Conservation (phyloP, 345 rosid species). For the Noccaea caerulescens region DNA sequence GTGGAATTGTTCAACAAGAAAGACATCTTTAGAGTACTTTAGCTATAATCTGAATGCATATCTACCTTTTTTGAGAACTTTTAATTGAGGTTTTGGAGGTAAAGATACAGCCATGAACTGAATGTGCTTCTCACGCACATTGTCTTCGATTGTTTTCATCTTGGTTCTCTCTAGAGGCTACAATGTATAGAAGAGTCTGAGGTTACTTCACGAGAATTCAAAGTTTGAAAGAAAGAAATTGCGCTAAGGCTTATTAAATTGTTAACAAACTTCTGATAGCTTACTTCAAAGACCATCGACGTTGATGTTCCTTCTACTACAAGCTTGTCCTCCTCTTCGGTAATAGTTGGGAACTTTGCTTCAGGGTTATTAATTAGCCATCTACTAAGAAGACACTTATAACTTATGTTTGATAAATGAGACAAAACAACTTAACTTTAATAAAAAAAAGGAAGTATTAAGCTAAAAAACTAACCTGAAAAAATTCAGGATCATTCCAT, state of each 20-base stretch:
- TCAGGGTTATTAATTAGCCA: constrained; percentile 63
- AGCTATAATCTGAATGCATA: not conserved
- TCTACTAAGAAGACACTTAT: constrained; percentile 41
- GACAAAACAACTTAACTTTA: not conserved
- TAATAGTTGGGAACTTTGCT: constrained; percentile 52
- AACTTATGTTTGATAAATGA: not conserved
- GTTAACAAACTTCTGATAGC: constrained; percentile 11
- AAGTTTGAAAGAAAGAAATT: not conserved
- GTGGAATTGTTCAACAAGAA: not conserved
- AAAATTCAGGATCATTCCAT: constrained; percentile 85
- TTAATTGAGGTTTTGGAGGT: constrained; percentile 33
- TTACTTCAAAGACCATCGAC: constrained; percentile 39
- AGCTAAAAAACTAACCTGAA: constrained; percentile 54
- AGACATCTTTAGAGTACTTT: not conserved
- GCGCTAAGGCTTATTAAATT: not conserved
- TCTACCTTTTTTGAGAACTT: not conserved
- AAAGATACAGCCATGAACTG: constrained; percentile 53
- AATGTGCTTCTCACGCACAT: constrained; percentile 35
- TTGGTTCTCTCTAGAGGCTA: constrained; percentile 40
- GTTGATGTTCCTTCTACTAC: constrained; percentile 24
- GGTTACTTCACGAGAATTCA: not conserved
- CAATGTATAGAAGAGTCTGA: not conserved
- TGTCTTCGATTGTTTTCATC: constrained; percentile 20
- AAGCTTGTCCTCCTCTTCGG: constrained; percentile 48
- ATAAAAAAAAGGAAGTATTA: not conserved